A percentile compares a stretch with the other conserved stretches of the same genome.
Evolutionary conservation across 2,329 filamentous ascomycete species (phyloP).

Genomic region (Coleophoma eucalyptorum): DNA sequence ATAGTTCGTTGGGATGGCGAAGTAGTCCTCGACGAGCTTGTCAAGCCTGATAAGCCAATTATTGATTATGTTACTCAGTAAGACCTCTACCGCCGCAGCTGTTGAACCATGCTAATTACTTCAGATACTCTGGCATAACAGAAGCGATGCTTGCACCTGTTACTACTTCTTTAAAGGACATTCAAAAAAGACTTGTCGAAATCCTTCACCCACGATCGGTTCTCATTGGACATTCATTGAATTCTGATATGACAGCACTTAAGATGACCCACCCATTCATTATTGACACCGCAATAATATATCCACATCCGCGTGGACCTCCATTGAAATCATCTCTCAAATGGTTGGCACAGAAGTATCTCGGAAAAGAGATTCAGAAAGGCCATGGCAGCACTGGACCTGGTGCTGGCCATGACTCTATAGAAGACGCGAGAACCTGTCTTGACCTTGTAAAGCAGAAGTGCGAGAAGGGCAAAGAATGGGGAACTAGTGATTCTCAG

Average conservation of each 20-base stretch:
- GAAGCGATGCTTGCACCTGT: slow-evolving; percentile 76
- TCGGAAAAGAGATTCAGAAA: slow-evolving; percentile 84
- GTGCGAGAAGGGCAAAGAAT: slow-evolving; percentile 84
- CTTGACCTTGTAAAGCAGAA: slow-evolving; percentile 94
- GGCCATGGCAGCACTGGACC: slow-evolving; percentile 49
- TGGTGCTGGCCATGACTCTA: slow-evolving; percentile 75
- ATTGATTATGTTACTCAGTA: slow-evolving; percentile 82
- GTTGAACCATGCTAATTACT: slow-evolving; percentile 15
- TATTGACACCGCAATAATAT: slow-evolving; percentile 86
- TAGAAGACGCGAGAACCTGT: slow-evolving; percentile 88
- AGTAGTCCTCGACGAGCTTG: slow-evolving; percentile 81
- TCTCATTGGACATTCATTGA: slow-evolving; percentile 75
- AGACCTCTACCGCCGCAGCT: slow-evolving; percentile 6
- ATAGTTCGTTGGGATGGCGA: slow-evolving; percentile 82
- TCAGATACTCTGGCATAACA: slow-evolving; percentile 83
- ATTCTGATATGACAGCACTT: slow-evolving; percentile 80
- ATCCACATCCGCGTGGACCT: slow-evolving; percentile 83
- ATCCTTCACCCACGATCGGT: slow-evolving; percentile 71
- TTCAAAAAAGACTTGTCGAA: slow-evolving; percentile 72
- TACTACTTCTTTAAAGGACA: slow-evolving; percentile 78
- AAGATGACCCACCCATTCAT: slow-evolving; percentile 89
- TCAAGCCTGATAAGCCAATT: slow-evolving; percentile 86
- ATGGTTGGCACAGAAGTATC: slow-evolving; percentile 82
- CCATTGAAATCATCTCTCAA: slow-evolving; percentile 89
- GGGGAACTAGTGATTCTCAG: slow-evolving; percentile 75